These are phyloP conservation scores for Obba rivulosa DNA, from an alignment of 768 basidiomycete species.

Conservation along the genomic window DNA sequence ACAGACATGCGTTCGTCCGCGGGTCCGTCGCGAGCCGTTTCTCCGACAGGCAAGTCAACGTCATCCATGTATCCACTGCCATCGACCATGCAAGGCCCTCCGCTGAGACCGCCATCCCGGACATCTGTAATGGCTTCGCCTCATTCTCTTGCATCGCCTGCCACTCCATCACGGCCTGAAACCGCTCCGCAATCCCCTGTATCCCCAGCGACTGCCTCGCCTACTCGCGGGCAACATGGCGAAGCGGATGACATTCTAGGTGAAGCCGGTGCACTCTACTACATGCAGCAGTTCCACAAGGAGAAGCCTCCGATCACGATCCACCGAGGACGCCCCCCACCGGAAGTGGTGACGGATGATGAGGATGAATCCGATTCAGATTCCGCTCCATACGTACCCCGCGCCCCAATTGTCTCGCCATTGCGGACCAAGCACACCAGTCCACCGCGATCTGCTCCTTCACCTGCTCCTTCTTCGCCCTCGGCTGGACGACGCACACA, in stretches of 20 bases:
- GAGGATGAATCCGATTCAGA: conserved; percentile 35
- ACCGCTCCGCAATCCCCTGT: neutral
- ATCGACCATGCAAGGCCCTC: too few species aligned
- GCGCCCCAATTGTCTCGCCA: conserved; percentile 10
- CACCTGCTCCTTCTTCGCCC: neutral
- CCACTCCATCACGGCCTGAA: neutral
- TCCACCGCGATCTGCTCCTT: conserved; percentile 1
- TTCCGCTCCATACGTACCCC: conserved; percentile 16
- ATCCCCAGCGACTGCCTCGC: conserved; percentile 10
- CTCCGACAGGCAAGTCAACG: neutral
- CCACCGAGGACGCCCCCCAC: conserved; percentile 23
- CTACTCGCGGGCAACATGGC: conserved; percentile 9
- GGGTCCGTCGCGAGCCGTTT: neutral
- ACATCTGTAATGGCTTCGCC: neutral
- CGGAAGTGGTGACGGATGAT: conserved; percentile 15
- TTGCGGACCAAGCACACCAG: conserved; percentile 9
- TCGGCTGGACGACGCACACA: neutral
- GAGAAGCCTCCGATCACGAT: conserved; percentile 11
- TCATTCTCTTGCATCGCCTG: neutral
- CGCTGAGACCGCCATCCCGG: too few species aligned
- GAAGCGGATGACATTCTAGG: conserved; percentile 35
- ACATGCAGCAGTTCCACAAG: conserved; percentile 55
- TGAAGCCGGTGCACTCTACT: conserved; percentile 64
- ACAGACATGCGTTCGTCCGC: neutral
- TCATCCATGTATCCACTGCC: too few species aligned